phyloP scores from a whole-genome alignment of 2,329 filamentous ascomycete genomes.

The Aspergillus amoenus region DNA sequence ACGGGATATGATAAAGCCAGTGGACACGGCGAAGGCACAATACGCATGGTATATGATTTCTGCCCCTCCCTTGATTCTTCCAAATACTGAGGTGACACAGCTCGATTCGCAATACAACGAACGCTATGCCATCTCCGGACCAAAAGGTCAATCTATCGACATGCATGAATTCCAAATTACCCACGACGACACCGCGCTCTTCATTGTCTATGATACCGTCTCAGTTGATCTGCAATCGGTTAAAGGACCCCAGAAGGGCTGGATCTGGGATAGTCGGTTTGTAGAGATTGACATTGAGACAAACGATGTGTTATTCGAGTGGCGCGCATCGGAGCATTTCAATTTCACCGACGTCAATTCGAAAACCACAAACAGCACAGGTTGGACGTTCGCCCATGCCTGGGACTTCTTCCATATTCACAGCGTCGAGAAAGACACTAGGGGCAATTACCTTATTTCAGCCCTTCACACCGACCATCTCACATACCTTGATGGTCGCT shows the following conservation, averaged over 20 bases:
- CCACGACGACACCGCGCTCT: slow-evolving; percentile 41
- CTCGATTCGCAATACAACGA: slow-evolving; percentile 34
- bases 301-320: slow-evolving; percentile 46
- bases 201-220: slow-evolving; percentile 42
- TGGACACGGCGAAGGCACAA: slow-evolving; percentile 48
- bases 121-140: slow-evolving; percentile 38
- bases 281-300: slow-evolving; percentile 50
- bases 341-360: slow-evolving; percentile 23
- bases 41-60: slow-evolving; percentile 44
- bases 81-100: slow-evolving; percentile 15
- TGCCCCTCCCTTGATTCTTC: neutral
- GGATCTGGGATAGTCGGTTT: slow-evolving; percentile 44
- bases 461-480: slow-evolving; percentile 38
- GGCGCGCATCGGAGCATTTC: slow-evolving; percentile 49
- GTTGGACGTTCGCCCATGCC: slow-evolving; percentile 23
- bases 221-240: slow-evolving; percentile 40
- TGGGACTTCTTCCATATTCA: slow-evolving; percentile 61
- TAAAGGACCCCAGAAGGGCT: slow-evolving; percentile 35
- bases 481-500: slow-evolving; percentile 43
- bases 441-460: slow-evolving; percentile 47
- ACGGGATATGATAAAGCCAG: slow-evolving; percentile 46
- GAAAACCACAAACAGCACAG: slow-evolving; percentile 17
- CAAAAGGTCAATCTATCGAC: slow-evolving; percentile 38
- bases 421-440: slow-evolving; percentile 51
- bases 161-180: slow-evolving; percentile 49